These are phyloP conservation scores for Sporopachydermia lactativora DNA, from an alignment of 805 yeast genomes.

Conservation along the genomic window DNA sequence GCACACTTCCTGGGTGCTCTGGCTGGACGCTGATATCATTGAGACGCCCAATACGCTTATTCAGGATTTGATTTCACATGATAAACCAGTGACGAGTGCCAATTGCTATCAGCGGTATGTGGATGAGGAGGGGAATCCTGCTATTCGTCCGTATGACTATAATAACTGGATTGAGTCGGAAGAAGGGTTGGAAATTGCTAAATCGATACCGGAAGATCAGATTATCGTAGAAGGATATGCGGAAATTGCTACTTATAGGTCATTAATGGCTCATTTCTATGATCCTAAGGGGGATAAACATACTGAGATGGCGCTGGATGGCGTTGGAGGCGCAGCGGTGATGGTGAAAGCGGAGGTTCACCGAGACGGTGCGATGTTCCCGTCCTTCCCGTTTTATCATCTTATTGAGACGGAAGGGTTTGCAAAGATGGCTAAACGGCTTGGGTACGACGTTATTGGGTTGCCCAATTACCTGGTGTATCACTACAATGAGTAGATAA, in stretches of 20 bases:
- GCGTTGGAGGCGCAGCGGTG: slow-evolving; percentile 97
- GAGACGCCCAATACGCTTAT: slow-evolving; percentile 76
- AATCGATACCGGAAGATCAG: slow-evolving; percentile 67
- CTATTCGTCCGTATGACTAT: slow-evolving; percentile 82
- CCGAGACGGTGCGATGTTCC: slow-evolving; percentile 99
- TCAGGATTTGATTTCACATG: slow-evolving; percentile 76
- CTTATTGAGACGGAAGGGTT: slow-evolving; percentile 96
- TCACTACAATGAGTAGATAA: slow-evolving; percentile 65
- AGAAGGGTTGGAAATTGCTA: slow-evolving; percentile 65
- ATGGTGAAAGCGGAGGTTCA: slow-evolving; percentile 96
- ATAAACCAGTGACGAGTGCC: slow-evolving; percentile 81
- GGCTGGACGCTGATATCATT: slow-evolving; percentile 92
- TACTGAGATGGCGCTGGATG: slow-evolving; percentile 77
- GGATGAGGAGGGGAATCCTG: slow-evolving; percentile 40
- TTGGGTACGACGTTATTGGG: slow-evolving; percentile 85
- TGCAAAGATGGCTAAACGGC: slow-evolving; percentile 88
- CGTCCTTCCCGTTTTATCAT: slow-evolving; percentile 94
- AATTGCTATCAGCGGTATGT: slow-evolving; percentile 80
- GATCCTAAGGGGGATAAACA: slow-evolving; percentile 45
- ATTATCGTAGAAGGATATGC: slow-evolving; percentile 90
- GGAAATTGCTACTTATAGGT: slow-evolving; percentile 88
- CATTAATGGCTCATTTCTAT: slow-evolving; percentile 84
- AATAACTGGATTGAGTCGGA: slow-evolving; percentile 91
- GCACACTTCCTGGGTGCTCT: slow-evolving; percentile 84
- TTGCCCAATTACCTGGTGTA: slow-evolving; percentile 89